Percentiles rank a stretch among this genome's conserved stretches.
Conservation (phyloP, 2,329 filamentous ascomycete species). For the Pestalotiopsis sp. region DNA sequence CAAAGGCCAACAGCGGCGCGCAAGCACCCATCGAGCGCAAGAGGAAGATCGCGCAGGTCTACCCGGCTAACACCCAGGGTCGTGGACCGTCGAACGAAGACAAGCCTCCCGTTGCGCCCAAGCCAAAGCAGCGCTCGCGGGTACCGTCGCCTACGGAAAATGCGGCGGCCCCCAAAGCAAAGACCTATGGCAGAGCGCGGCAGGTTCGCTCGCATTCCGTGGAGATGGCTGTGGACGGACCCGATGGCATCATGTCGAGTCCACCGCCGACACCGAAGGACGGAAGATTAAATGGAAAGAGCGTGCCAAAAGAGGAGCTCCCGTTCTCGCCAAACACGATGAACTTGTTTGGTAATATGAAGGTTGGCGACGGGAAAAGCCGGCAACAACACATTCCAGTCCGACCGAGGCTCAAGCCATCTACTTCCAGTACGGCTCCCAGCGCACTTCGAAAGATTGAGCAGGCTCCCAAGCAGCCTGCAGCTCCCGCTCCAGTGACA, state of each 20-base stretch:
- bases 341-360: conserved; percentile 16
- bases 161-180: conserved; percentile 11
- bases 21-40: conserved; percentile 24
- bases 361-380: conserved; percentile 11
- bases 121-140: conserved; percentile 23
- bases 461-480: neutral
- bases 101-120: conserved; percentile 16
- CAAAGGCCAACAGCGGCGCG: neutral
- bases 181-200: conserved; percentile 16
- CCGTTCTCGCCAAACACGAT: conserved; percentile 19
- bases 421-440: neutral
- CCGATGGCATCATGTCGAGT: conserved; percentile 28
- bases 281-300: conserved; percentile 8
- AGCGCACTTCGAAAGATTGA: neutral
- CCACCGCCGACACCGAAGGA: conserved; percentile 31
- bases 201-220: conserved; percentile 19
- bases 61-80: conserved; percentile 24
- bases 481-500: neutral
- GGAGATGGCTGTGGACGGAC: conserved; percentile 25
- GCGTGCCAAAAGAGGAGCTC: conserved; percentile 10
- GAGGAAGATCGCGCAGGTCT: conserved; percentile 32
- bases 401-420: conserved; percentile 21
- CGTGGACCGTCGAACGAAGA: conserved; percentile 21
- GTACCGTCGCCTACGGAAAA: conserved; percentile 19
- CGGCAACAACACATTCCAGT: conserved; percentile 30